Base-by-base conservation (phyloP, 1,139 yeast genomes). In the Suhomyces ambrosiae region DNA sequence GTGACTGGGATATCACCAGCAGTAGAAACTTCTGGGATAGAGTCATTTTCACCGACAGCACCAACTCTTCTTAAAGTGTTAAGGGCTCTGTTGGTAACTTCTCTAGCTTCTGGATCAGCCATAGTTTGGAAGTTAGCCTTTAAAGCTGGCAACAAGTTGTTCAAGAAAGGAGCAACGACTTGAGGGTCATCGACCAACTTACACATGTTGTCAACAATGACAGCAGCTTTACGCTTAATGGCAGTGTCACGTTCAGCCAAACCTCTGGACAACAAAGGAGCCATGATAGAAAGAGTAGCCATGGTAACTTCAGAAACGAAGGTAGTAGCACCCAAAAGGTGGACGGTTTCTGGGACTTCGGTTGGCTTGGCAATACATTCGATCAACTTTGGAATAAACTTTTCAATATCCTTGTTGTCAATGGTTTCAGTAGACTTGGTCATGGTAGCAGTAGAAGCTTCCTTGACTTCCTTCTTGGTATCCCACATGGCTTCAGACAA, bases 101-200 rank as follows among this genome's bases (percentile, higher is more conserved):
- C 94, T 80, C 98, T 94, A 57, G 97, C 98, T 79, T 92, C 98
- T 65, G 98, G 98, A 75, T 92, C 98, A 68, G 98, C 98, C 76
- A 92, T 88, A 77, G 87, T 88, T 65, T 86, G 74, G 76, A 83
- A 82, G 87, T 92, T 92, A 68, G 82, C 69, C 82, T 88, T 87
- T 72, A 92, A 81, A 63, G 97, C 88, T 68, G 98, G 98, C 78
- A 88, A 86, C 66, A 92, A 82, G 68, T 84, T 86, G 73, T 79
- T 76, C 86, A 92, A 78, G 86, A 92, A 92, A 58, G 98, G 98
- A 79, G 97, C 97, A 76, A 92, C 95, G 65, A 92, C 92, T 79
- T 92, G 97, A 58, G 98, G 98, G 71, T 92, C 98, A 66, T 92
- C 97, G 76, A 92, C 98, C 75, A 92, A 87, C 79, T 92, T 92